Percentiles rank a stretch among this genome's conserved stretches.
These are phyloP conservation scores for Eucalyptus pauciflora DNA, from an alignment of 345 rosid species.

Conservation along the genomic window DNA sequence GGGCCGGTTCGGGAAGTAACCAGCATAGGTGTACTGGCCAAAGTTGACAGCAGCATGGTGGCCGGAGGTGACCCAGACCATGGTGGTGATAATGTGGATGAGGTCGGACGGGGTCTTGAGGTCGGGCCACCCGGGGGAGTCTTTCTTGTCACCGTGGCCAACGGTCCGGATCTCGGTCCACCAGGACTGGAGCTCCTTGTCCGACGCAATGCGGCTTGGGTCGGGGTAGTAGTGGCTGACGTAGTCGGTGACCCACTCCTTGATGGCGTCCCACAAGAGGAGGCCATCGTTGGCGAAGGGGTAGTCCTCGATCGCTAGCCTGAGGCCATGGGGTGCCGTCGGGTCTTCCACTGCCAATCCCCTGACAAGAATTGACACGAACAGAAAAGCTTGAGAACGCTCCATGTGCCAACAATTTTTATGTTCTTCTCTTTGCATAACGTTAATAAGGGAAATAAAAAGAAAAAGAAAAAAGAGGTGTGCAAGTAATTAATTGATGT, in stretches of 20 bases:
- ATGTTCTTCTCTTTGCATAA: background rate
- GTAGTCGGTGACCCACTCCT: conserved; percentile 30
- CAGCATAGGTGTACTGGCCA: conserved; percentile 36
- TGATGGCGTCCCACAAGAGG: conserved; percentile 26
- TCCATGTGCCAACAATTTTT: background rate
- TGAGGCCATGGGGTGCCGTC: conserved; percentile 33
- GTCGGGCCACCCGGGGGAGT: conserved; percentile 40
- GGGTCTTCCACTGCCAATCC: conserved; percentile 50
- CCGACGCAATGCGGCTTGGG: conserved; percentile 6
- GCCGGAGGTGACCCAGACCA: conserved; percentile 32
- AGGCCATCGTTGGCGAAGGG: conserved; percentile 58
- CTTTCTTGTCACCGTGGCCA: conserved; percentile 44
- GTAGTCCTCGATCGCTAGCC: conserved; percentile 39
- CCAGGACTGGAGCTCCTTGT: conserved; percentile 47
- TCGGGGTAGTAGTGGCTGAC: conserved; percentile 37
- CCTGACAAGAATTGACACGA: conserved; percentile 1
- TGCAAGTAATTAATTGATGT: background rate
- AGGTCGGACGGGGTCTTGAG: conserved; percentile 17
- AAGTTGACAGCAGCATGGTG: conserved; percentile 50
- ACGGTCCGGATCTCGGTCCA: conserved; percentile 37
- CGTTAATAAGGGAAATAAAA: no score
- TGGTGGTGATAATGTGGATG: conserved; percentile 18
- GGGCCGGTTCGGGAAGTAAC: conserved; percentile 41
- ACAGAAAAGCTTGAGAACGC: background rate
- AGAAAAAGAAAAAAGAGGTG: background rate